A percentile compares a stretch with the other conserved stretches of the same genome.
Evolutionary conservation across 768 basidiomycete species (phyloP).

Genomic region (Trametes maxima): DNA sequence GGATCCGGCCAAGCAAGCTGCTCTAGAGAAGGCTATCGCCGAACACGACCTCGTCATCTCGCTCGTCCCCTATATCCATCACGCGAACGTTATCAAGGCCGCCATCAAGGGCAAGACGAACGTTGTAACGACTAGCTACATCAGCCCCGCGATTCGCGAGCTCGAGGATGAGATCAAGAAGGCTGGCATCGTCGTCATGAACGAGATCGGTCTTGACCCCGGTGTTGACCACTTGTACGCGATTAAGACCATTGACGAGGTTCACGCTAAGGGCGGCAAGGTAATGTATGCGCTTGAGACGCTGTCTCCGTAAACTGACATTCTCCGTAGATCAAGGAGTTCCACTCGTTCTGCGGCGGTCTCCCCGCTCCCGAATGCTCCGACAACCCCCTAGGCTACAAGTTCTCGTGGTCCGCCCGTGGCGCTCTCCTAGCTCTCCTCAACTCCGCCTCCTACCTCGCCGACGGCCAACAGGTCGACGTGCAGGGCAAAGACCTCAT

Average conservation of each 20-base stretch:
- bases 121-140: constrained; percentile 96
- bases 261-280: constrained; percentile 94
- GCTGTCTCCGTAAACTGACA: constrained; percentile 1
- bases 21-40: constrained; percentile 80
- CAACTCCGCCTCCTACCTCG: constrained; percentile 84
- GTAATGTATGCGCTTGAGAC: constrained; percentile 38
- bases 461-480: constrained; percentile 61
- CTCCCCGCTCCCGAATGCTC: constrained; percentile 91
- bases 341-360: constrained; percentile 95
- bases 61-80: constrained; percentile 93
- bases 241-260: constrained; percentile 90
- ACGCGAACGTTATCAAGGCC: constrained; percentile 87
- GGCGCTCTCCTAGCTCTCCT: constrained; percentile 94
- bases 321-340: constrained; percentile 70
- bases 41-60: constrained; percentile 93
- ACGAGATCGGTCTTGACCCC: constrained; percentile 97
- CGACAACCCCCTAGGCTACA: constrained; percentile 96
- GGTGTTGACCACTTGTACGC: constrained; percentile 95
- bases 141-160: constrained; percentile 88
- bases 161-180: constrained; percentile 79
- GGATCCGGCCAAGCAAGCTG: constrained; percentile 48
- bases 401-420: constrained; percentile 98
- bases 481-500: constrained; percentile 86
- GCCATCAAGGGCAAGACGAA: constrained; percentile 87
- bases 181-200: constrained; percentile 93